Evolutionary conservation across 225 moss, liverwort and hornwort species (phyloP).

Genomic region (Anthoceros angustus): DNA sequence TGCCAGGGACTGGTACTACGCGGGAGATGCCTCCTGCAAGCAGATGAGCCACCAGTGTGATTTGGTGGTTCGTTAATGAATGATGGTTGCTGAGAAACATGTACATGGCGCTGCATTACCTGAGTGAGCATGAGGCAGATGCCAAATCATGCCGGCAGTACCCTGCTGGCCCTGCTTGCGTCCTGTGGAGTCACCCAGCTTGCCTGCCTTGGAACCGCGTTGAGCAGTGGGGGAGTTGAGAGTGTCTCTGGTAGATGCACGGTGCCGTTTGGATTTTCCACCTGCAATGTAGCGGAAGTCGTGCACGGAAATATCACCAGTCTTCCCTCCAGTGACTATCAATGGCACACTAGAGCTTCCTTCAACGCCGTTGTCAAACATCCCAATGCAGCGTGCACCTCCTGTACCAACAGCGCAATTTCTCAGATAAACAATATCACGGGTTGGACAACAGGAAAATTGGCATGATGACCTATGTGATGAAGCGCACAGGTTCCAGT

Average conservation of each 20-base stretch:
- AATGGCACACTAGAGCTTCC: conserved; percentile 45
- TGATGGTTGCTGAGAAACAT: not conserved
- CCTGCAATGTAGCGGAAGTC: conserved; percentile 47
- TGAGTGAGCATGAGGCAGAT: conserved; percentile 43
- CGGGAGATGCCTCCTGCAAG: conserved; percentile 38
- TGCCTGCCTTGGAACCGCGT: conserved; percentile 3
- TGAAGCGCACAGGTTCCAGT: not conserved
- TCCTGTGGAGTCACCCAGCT: not conserved
- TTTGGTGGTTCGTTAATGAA: no score
- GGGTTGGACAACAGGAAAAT: not conserved
- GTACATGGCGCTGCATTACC: conserved; percentile 10
- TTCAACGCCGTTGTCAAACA: conserved; percentile 35
- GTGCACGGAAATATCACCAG: conserved; percentile 43
- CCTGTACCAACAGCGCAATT: conserved; percentile 21
- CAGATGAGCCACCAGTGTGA: not conserved
- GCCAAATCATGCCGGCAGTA: conserved; percentile 39
- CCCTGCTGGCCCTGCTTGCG: conserved; percentile 17
- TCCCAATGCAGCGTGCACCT: conserved; percentile 42
- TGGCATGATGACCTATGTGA: not conserved
- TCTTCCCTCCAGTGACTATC: conserved; percentile 51
- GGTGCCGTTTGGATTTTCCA: conserved; percentile 26
- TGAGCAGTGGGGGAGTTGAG: conserved; percentile 18
- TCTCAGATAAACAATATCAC: not conserved
- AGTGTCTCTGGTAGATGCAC: conserved; percentile 7
- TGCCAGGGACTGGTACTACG: conserved; percentile 42